Evolutionary conservation across 768 basidiomycete genomes (phyloP).

Genomic region (Lactarius tabidus): DNA sequence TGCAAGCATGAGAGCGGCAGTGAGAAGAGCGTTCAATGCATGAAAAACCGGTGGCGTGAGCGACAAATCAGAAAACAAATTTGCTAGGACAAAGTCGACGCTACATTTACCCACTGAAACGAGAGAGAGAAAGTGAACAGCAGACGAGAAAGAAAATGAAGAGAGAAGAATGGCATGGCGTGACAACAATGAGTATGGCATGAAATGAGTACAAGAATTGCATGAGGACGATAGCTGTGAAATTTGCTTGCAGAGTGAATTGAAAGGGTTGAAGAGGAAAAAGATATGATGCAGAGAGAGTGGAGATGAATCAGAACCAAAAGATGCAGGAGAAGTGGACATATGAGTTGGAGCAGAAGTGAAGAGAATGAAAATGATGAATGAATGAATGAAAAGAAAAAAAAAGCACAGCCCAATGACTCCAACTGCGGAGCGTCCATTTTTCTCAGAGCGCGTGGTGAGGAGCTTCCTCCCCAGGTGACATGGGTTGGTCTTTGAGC

Average conservation of each 20-base stretch:
- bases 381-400: neutral
- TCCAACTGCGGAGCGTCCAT: constrained; percentile 12
- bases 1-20: constrained; percentile 23
- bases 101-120: constrained; percentile 7
- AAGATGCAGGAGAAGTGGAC: constrained; percentile 13
- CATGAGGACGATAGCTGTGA: constrained; percentile 28
- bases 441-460: constrained; percentile 19
- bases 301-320: constrained; percentile 11
- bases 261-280: constrained; percentile 12
- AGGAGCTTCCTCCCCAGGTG: constrained; percentile 11
- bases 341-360: constrained; percentile 8
- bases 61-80: constrained; percentile 7
- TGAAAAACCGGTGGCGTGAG: constrained; percentile 12
- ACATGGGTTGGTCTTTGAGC: constrained; percentile 19
- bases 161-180: constrained; percentile 17
- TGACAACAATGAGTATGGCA: constrained; percentile 27
- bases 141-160: neutral
- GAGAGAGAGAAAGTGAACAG: neutral
- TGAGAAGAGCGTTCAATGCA: constrained; percentile 19
- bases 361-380: neutral
- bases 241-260: constrained; percentile 21
- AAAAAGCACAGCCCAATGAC: neutral
- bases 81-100: neutral
- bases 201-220: constrained; percentile 28
- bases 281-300: constrained; percentile 23